Conservation (phyloP, 108 stramenopile genomes). For the Seminavis robusta region DNA sequence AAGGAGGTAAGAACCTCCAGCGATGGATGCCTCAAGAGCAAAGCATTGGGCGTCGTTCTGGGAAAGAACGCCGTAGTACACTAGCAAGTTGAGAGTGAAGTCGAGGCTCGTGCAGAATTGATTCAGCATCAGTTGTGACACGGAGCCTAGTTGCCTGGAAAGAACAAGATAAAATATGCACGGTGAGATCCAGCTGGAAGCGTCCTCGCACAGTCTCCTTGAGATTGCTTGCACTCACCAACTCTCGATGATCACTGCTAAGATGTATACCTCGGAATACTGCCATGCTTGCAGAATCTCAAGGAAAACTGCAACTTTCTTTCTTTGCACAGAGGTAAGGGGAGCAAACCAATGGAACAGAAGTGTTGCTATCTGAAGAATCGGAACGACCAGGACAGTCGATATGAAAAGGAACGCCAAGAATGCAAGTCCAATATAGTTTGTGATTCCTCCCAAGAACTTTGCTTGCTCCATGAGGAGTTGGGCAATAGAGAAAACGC, state of each 20-base stretch:
- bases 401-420: conserved; percentile 52
- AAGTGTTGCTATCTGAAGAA: conserved; percentile 45
- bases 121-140: conserved; percentile 75
- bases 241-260: conserved; percentile 64
- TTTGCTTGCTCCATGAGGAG: conserved; percentile 74
- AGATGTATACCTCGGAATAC: conserved; percentile 76
- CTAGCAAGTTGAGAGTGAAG: conserved; percentile 43
- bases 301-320: conserved; percentile 28
- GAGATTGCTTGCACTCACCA: too few relatives aligned
- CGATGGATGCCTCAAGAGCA: conserved; percentile 52
- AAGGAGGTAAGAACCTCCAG: conserved; percentile 57
- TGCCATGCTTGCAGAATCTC: conserved; percentile 79
- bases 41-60: conserved; percentile 76
- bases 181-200: too few relatives aligned
- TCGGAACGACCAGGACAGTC: conserved; percentile 66
- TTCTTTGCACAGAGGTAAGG: background rate
- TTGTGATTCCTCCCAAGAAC: conserved; percentile 38
- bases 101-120: conserved; percentile 55
- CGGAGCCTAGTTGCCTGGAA: conserved; percentile 73
- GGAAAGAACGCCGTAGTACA: conserved; percentile 58
- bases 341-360: conserved; percentile 55
- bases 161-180: too few relatives aligned
- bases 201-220: too few relatives aligned
- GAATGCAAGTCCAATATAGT: conserved; percentile 60
- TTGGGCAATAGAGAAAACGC: conserved; percentile 46